Evolutionary conservation across 2,329 filamentous ascomycete genomes (phyloP), one percentile per base, ranked within the genome.

Genomic region (Fonsecaea nubica): DNA sequence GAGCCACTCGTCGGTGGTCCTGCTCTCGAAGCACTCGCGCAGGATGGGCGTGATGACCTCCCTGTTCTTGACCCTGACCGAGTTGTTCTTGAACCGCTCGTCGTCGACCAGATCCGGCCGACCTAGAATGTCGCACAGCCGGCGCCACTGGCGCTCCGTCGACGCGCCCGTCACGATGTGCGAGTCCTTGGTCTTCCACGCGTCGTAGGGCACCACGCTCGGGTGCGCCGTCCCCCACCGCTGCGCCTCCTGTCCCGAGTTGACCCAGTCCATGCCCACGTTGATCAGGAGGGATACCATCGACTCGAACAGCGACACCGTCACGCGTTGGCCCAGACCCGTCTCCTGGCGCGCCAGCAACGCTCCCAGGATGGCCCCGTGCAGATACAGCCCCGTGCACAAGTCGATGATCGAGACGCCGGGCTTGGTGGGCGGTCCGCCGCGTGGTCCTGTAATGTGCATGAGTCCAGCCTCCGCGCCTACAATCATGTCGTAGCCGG

Each of bases 141-240:
- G 83, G 15, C 85, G 84, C 68, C 90, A 92, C 1, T 92, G 82
- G 5, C 86, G 83, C 74, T 91, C 88, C 72, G 92, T 92, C n/a
- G 88, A 89, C 33, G 89, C 89, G 4, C 90, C 90, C 55, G 91
- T 83, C 18, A 92, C 82, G 40, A 92, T 83, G 65, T 88, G 86
- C n/a, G 89, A 88, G 68, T 92, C 89, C 62, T 85, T 86, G 3
- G 90, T 92, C 74, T 87, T 85, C 77, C 92, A 84, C 0, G 79
- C 80, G 63, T 82, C 76, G 61, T 83, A 84, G 1, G 81, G 82
- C 10, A 80, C 81, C 35, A 83, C 79, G 40, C 77, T 81, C 0
- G 82, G 81, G 73, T 84, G 82, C 25, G 75, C 78, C 7, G 80
- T 81, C 2, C 82, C 81, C 75, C 78, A 83, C 8, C 81, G 76